Base-by-base conservation (phyloP, 2,329 filamentous ascomycete genomes). In the Fusarium secorum region DNA sequence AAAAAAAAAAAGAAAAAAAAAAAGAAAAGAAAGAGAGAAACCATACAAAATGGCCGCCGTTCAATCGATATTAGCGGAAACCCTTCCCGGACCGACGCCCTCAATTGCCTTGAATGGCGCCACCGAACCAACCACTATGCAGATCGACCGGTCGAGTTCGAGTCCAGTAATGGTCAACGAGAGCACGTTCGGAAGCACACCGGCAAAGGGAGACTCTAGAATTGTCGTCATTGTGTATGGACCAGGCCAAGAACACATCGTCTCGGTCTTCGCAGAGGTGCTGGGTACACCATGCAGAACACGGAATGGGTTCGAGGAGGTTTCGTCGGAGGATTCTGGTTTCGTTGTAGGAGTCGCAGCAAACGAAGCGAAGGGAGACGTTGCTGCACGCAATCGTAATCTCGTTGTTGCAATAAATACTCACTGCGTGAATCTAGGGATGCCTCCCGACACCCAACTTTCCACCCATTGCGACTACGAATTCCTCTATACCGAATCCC, bases 401-500 rank as follows among this genome's bases (percentile, higher is more conserved):
- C 84, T 89, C 36, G 83, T 93, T 46, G 86, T 94, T 51, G 83
- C 90, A 61, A 91, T 96, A 78, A 92, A 95, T 78, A 90, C 92
- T 28, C 92, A 95, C 78, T 93, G 91, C 77, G 89, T 94, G 68
- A 89, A 90, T 74, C 84, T 89, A 60, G 89, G 89, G 33, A 92
- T 91, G 83, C 89, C 89, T 22, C 89, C 90, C n/a, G 89, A 93
- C 72, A 79, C 87, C 41, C 79, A 84, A 48, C 85, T 94, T 28
- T 93, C 90, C 20, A 83, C 88, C 30, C 81, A 87, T 62, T 95
- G 92, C 82, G 92, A 96, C 81, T 96, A 95, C 81, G 93, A 97
- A 79, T 96, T 95, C 74, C 85, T 97, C 24, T 97, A 96, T 82
- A 93, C 91, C 7, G 87, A 90, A 68, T 85, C 86, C 13, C 87